Conservation (phyloP, 345 rosid species). For the Dipteronia dyeriana region DNA sequence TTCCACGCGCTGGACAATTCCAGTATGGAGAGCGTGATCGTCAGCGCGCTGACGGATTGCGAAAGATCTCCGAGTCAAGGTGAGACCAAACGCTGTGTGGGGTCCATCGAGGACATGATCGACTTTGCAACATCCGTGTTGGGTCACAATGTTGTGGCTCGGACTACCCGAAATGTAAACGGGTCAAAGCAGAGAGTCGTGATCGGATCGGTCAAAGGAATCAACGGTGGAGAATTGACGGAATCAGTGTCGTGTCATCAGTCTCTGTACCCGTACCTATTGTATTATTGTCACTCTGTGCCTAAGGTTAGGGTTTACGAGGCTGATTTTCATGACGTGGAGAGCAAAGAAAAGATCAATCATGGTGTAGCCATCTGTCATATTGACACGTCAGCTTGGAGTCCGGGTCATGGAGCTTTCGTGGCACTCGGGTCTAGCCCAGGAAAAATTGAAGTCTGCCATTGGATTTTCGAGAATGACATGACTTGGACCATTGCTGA, state of each 20-base stretch:
- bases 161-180: constrained; percentile 45
- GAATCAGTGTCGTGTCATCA: constrained; percentile 79
- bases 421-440: constrained; percentile 60
- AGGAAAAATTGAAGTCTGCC: constrained; percentile 71
- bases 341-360: constrained; percentile 39
- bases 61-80: constrained; percentile 63
- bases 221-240: constrained; percentile 59
- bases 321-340: constrained; percentile 51
- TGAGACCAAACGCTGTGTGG: constrained; percentile 66
- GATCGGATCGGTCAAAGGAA: constrained; percentile 52
- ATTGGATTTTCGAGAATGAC: constrained; percentile 80
- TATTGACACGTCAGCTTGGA: constrained; percentile 70
- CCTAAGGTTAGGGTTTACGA: constrained; percentile 70
- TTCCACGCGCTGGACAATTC: constrained; percentile 47
- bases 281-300: constrained; percentile 77
- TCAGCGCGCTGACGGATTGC: constrained; percentile 54
- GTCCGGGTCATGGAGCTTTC: constrained; percentile 69
- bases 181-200: constrained; percentile 46
- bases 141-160: constrained; percentile 41
- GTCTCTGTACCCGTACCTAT: constrained; percentile 66
- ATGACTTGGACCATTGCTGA: constrained; percentile 64
- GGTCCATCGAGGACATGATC: constrained; percentile 70
- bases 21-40: constrained; percentile 43
- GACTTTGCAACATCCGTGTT: constrained; percentile 56
- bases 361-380: constrained; percentile 76